Percentiles rank a stretch among this genome's conserved stretches.
Evolutionary conservation across 2,329 filamentous ascomycete species (phyloP).

Genomic region (Anisogramma anomala): DNA sequence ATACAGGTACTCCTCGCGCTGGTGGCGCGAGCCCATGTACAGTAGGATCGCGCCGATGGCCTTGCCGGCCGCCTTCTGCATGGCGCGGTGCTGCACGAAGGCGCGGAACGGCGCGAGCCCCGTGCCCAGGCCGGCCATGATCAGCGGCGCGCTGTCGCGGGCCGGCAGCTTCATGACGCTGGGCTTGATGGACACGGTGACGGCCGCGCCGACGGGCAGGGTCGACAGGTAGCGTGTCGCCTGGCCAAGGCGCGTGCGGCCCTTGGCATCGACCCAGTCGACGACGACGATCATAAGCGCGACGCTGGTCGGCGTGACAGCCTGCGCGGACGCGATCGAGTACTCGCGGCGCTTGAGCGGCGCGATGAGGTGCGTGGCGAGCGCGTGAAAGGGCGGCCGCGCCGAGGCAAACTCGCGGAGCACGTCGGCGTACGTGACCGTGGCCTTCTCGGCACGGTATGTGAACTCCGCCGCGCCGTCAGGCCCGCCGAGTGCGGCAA

Average conservation of each 20-base stretch:
- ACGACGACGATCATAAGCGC: slow-evolving; percentile 95
- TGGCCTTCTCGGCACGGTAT: slow-evolving; percentile 80
- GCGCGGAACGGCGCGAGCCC: slow-evolving; percentile 98
- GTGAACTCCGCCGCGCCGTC: slow-evolving; percentile 88
- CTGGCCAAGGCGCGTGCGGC: slow-evolving; percentile 83
- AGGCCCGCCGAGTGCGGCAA: slow-evolving; percentile 63
- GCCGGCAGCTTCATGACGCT: slow-evolving; percentile 98
- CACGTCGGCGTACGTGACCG: slow-evolving; percentile 79
- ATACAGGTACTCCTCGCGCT: slow-evolving; percentile 97
- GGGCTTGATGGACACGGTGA: slow-evolving; percentile 92
- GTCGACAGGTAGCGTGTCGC: slow-evolving; percentile 80
- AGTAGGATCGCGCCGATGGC: slow-evolving; percentile 85
- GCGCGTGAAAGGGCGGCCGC: slow-evolving; percentile 76
- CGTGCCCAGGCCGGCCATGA: slow-evolving; percentile 98
- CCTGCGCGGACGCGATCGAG: slow-evolving; percentile 96
- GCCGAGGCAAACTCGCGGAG: slow-evolving; percentile 84
- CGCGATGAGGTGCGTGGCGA: slow-evolving; percentile 65
- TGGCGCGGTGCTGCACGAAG: slow-evolving; percentile 94
- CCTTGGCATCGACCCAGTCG: slow-evolving; percentile 81
- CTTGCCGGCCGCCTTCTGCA: slow-evolving; percentile 96
- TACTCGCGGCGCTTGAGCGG: slow-evolving; percentile 96
- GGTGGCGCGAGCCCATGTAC: slow-evolving; percentile 94
- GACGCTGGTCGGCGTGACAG: slow-evolving; percentile 81
- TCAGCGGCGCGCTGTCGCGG: slow-evolving; percentile 79
- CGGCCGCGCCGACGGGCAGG: slow-evolving; percentile 61